Evolutionary conservation across 805 yeast species (phyloP), one percentile per base, ranked within the genome.

Genomic region (Lachancea fermentati): DNA sequence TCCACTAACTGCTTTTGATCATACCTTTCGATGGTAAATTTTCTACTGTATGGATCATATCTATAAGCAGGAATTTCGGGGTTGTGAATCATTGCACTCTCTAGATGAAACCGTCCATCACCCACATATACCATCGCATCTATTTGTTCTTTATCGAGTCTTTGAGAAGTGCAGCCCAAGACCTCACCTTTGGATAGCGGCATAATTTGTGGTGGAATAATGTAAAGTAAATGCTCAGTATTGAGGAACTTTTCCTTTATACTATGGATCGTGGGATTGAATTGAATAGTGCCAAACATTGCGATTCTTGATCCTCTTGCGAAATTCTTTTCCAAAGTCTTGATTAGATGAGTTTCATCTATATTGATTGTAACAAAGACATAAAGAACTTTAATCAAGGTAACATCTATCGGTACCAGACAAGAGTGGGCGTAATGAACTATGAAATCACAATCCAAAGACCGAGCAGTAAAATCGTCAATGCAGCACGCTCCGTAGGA

Each of bases 401-500:
- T 93, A 35, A 91, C 73, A 59, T 89, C 97, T 19, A 93, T 85
- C 2, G 98, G 98, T 1, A 93, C 97, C 34, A 93, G 69, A 64
- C 98, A 93, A 5, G 96, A 87, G 60, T 93, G 98, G 1, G 98
- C 98, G 63, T 93, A 93, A 64, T 93, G 98, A 11, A 91, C 87
- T 44, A 93, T 79, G 54, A 89, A 83, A 57, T 93, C 98, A 65
- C 98, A 93, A 36, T 85, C 96, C 19, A 93, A 63, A 0, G 97
- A 79, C 47, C 89, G 71, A 2, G 98, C 98, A 0, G 98, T 89
- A 58, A 72, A 93, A 57, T 93, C 98, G 60, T 93, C 98, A 34
- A 93, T 88, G 65, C 98, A 93, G 60, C 98, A 93, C 0, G 98
- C 98, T 32, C 98, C 98, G 56, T 93, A 93, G 0, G 97, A 86